A percentile compares a stretch with the other conserved stretches of the same genome.
These are phyloP conservation scores for Paraglomus brasilianum DNA, from an alignment of 192 early-diverging fungal genomes.

Conservation along the genomic window DNA sequence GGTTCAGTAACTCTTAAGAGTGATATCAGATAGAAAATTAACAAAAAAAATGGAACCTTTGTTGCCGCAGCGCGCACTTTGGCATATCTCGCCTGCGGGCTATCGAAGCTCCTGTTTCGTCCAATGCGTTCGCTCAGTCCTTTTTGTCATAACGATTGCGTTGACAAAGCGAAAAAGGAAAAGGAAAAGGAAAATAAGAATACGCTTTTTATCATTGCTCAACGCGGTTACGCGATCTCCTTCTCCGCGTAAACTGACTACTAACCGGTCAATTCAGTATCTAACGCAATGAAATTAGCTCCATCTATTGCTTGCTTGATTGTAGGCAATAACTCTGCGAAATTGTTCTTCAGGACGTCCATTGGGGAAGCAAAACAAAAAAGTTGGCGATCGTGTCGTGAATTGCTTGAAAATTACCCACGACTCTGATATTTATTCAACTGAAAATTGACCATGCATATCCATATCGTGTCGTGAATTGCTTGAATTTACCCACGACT, in stretches of 20 bases:
- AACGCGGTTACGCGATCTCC: not conserved
- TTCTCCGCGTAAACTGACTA: not conserved
- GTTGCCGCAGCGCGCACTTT: slow-evolving; percentile 36
- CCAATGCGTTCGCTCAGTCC: slow-evolving; percentile 36
- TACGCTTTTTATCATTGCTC: not conserved
- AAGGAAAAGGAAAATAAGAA: not conserved
- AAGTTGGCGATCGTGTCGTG: no score
- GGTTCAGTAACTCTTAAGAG: no score
- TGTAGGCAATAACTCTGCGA: slow-evolving; percentile 55
- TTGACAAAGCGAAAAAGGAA: not conserved
- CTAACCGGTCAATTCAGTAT: slow-evolving; percentile 83
- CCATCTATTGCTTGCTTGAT: slow-evolving; percentile 63
- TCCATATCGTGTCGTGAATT: no score
- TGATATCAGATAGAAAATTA: no score
- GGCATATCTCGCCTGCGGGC: slow-evolving; percentile 36
- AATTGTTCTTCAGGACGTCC: slow-evolving; percentile 69
- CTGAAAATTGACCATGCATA: no score
- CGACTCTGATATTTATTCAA: no score
- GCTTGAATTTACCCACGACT: no score
- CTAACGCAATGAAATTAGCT: slow-evolving; percentile 75
- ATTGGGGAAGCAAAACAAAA: slow-evolving; percentile 36
- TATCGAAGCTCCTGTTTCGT: slow-evolving; percentile 33
- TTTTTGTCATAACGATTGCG: not conserved
- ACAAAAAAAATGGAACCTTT: not conserved
- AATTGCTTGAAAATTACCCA: no score